These are phyloP conservation scores for Sporothrix variecibatus DNA, from an alignment of 2,329 filamentous ascomycete genomes.

Conservation along the genomic window DNA sequence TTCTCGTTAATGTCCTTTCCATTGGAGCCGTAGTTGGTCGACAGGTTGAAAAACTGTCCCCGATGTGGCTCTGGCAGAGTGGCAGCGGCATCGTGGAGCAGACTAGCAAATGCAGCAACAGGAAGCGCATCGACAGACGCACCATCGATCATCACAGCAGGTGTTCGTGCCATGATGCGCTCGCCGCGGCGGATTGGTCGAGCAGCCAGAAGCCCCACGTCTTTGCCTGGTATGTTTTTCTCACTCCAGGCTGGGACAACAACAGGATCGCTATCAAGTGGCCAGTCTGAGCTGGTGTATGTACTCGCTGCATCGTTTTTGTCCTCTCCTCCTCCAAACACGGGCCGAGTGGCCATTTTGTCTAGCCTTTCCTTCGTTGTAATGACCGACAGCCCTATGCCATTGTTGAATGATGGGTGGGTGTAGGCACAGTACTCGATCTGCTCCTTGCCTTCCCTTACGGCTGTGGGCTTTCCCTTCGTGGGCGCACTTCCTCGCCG, in stretches of 20 bases:
- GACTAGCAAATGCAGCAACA: constrained; percentile 30
- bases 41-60: constrained; percentile 36
- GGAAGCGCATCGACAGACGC: constrained; percentile 33
- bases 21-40: constrained; percentile 32
- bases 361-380: background rate
- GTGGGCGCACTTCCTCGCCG: background rate
- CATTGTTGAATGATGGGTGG: constrained; percentile 1
- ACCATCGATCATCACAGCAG: constrained; percentile 40
- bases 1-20: constrained; percentile 26
- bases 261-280: background rate
- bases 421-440: constrained; percentile 16
- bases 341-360: constrained; percentile 10
- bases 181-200: constrained; percentile 35
- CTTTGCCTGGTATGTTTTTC: constrained; percentile 37
- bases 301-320: background rate
- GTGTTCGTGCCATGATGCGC: constrained; percentile 37
- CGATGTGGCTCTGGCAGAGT: constrained; percentile 33
- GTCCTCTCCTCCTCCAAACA: background rate
- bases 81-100: constrained; percentile 36
- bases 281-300: background rate
- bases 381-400: constrained; percentile 18
- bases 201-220: constrained; percentile 38
- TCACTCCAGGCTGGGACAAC: constrained; percentile 23
- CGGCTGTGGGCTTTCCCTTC: background rate
- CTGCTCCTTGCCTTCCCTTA: no score